Conservation (phyloP, 768 basidiomycete species). For the Gloeostereum incarnatum region DNA sequence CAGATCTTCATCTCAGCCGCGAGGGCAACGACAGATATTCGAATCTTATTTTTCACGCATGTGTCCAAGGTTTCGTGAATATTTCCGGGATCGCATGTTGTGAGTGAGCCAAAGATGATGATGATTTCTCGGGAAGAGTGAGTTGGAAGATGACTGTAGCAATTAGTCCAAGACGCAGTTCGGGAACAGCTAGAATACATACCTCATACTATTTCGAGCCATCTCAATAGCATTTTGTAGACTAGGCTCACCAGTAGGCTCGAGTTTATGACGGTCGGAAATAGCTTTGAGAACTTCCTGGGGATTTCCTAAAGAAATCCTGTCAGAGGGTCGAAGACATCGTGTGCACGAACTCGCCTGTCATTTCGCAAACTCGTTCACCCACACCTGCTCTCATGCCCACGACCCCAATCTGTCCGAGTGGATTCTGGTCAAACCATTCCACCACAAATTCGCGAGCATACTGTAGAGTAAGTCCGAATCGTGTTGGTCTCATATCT, state of each 20-base stretch:
- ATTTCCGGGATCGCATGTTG: conserved; percentile 95
- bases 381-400: conserved; percentile 89
- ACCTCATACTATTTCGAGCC: conserved; percentile 93
- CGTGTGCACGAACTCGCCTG: conserved; percentile 61
- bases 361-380: conserved; percentile 87
- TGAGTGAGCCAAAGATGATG: conserved; percentile 90
- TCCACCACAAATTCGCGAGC: conserved; percentile 87
- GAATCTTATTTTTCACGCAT: conserved; percentile 75
- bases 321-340: not conserved
- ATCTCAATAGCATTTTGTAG: conserved; percentile 97
- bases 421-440: conserved; percentile 99
- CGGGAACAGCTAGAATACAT: conserved; percentile 7
- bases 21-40: conserved; percentile 88
- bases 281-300: conserved; percentile 90
- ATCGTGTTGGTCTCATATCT: conserved; percentile 92
- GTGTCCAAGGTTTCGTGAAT: conserved; percentile 91
- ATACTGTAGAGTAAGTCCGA: conserved; percentile 86
- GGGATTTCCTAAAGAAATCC: conserved; percentile 64
- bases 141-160: conserved; percentile 82
- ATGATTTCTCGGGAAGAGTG: conserved; percentile 95
- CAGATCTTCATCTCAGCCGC: conserved; percentile 99
- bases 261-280: conserved; percentile 78
- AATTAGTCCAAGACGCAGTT: conserved; percentile 4
- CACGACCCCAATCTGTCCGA: conserved; percentile 93
- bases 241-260: conserved; percentile 89